These are phyloP conservation scores for Asclepias syriaca DNA, from an alignment of 257 asterid species.

Conservation along the genomic window DNA sequence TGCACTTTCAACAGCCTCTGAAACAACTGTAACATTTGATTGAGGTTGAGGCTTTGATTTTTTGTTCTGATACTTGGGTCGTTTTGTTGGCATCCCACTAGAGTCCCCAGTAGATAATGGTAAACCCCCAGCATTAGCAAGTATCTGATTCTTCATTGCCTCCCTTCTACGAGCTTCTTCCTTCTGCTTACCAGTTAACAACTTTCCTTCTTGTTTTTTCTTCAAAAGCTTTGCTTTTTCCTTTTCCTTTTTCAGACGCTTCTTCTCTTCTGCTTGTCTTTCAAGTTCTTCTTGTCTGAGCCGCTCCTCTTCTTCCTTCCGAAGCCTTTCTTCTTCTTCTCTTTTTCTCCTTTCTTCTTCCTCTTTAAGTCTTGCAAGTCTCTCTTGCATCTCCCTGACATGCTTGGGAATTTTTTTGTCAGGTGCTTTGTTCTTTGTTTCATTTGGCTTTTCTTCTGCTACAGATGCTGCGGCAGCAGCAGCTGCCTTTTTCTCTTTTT, in stretches of 20 bases:
- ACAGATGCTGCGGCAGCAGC: conserved; percentile 26
- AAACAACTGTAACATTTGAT: conserved; percentile 50
- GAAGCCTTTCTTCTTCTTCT: conserved; percentile 75
- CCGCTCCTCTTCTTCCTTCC: conserved; percentile 94
- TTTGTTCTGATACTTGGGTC: conserved; percentile 73
- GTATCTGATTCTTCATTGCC: conserved; percentile 80
- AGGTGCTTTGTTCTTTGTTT: conserved; percentile 31
- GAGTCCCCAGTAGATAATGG: conserved; percentile 44
- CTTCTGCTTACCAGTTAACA: conserved; percentile 80
- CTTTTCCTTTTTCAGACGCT: conserved; percentile 76
- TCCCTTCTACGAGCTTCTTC: conserved; percentile 87
- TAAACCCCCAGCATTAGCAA: conserved; percentile 54
- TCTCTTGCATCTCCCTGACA: conserved; percentile 93
- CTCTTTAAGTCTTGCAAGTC: conserved; percentile 61
- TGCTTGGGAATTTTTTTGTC: conserved; percentile 72
- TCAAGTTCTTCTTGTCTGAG: conserved; percentile 64
- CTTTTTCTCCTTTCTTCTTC: conserved; percentile 69
- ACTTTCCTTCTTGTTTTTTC: conserved; percentile 83
- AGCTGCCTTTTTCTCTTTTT: conserved; percentile 58
- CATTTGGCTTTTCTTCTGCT: conserved; percentile 65
- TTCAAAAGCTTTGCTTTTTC: conserved; percentile 78
- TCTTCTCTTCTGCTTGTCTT: conserved; percentile 73
- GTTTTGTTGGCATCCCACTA: conserved; percentile 45
- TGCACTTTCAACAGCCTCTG: conserved; percentile 39
- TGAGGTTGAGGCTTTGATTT: conserved; percentile 60